Percentiles rank a stretch among this genome's conserved stretches.
Conservation (phyloP, 345 rosid genomes). For the Arabis hirsuta region DNA sequence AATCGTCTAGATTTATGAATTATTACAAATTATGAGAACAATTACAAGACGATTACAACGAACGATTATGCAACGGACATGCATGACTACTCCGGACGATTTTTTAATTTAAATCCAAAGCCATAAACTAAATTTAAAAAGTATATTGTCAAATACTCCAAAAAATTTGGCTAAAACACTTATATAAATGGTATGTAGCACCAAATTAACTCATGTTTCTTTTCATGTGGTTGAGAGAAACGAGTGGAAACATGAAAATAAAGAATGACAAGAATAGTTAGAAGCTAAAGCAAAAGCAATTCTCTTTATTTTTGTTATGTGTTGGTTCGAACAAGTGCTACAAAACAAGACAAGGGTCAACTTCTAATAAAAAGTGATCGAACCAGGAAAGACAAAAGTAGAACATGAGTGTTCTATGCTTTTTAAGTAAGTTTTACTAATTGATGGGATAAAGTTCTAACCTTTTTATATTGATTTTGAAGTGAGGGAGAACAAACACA, state of each 20-base stretch:
- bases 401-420: slow-evolving; percentile 3
- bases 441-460: not conserved
- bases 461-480: too few relatives aligned
- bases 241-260: slow-evolving; percentile 7
- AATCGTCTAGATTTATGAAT: too few relatives aligned
- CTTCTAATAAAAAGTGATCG: slow-evolving; percentile 3
- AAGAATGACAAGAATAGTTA: slow-evolving; percentile 9
- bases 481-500: too few relatives aligned
- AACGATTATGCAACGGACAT: too few relatives aligned
- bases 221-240: not conserved
- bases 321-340: slow-evolving; percentile 5
- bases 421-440: not conserved
- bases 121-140: not conserved
- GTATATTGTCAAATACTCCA: not conserved
- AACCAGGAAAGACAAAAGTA: slow-evolving; percentile 18
- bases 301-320: slow-evolving; percentile 11
- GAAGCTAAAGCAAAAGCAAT: slow-evolving; percentile 21
- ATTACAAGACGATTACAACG: too few relatives aligned
- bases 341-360: slow-evolving; percentile 29
- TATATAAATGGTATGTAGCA: not conserved
- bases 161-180: not conserved
- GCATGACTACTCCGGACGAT: too few relatives aligned
- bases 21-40: too few relatives aligned
- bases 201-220: not conserved
- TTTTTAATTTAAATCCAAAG: not conserved